These are phyloP conservation scores for Cyclocybe cylindracea DNA, from an alignment of 768 basidiomycete genomes.

Conservation along the genomic window DNA sequence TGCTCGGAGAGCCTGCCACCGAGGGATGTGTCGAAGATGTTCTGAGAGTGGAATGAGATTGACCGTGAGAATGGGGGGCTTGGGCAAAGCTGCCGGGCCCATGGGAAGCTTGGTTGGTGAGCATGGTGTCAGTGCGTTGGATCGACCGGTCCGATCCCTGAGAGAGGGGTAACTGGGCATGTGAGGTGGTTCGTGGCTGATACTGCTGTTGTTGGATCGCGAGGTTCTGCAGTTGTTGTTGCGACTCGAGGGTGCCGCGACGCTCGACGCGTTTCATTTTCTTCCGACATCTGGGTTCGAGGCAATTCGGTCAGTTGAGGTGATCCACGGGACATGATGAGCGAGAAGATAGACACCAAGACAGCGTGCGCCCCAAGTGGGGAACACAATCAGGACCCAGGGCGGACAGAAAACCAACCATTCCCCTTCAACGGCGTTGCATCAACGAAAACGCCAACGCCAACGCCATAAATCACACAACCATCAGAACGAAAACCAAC, in stretches of 20 bases:
- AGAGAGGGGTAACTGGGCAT: conserved; percentile 17
- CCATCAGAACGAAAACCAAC: no score
- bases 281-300: conserved; percentile 62
- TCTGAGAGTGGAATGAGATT: not conserved
- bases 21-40: not conserved
- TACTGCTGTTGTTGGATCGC: conserved; percentile 22
- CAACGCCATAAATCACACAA: no score
- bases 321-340: no score
- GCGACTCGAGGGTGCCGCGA: conserved; percentile 61
- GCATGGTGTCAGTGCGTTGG: conserved; percentile 26
- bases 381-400: no score
- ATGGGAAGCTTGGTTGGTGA: conserved; percentile 19
- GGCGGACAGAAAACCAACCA: no score
- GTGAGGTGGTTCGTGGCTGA: conserved; percentile 14
- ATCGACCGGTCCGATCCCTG: conserved; percentile 22
- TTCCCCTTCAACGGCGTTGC: no score
- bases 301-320: not conserved
- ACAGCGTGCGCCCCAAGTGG: no score
- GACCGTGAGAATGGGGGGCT: not conserved
- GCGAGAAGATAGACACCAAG: no score
- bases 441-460: no score
- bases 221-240: conserved; percentile 25
- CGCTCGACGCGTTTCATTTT: conserved; percentile 86
- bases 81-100: conserved; percentile 8
- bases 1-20: conserved; percentile 1